Evolutionary conservation across 805 yeast species (phyloP).

Genomic region (Metschnikowia continentalis): DNA sequence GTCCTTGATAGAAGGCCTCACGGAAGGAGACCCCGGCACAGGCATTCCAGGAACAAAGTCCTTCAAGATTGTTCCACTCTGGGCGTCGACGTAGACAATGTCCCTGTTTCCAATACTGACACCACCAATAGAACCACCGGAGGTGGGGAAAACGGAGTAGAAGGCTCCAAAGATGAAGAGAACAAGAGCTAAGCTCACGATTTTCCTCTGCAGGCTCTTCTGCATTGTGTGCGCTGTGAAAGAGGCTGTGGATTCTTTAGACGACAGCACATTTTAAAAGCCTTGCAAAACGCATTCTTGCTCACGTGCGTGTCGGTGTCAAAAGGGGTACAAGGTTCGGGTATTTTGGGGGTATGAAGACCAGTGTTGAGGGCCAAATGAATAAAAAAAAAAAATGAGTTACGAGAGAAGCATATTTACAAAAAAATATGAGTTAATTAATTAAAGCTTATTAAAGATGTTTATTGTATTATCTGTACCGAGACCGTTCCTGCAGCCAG

Average conservation of each 20-base stretch:
- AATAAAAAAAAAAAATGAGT: too few relatives aligned
- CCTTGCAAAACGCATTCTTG: neutral
- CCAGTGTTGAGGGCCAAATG: neutral
- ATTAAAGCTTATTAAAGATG: too few relatives aligned
- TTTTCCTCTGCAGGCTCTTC: slow-evolving; percentile 4
- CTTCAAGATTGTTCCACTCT: slow-evolving; percentile 12
- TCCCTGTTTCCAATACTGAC: neutral
- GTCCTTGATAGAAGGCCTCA: slow-evolving; percentile 8
- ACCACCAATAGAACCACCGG: neutral
- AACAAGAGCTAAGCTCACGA: slow-evolving; percentile 4
- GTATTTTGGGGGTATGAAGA: too few relatives aligned
- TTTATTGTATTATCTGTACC: too few relatives aligned
- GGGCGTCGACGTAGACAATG: slow-evolving; percentile 16
- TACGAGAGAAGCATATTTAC: too few relatives aligned
- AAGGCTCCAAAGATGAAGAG: slow-evolving; percentile 1
- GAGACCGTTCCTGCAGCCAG: too few relatives aligned
- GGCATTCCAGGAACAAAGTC: slow-evolving; percentile 4
- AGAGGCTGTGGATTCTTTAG: neutral
- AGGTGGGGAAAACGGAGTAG: neutral
- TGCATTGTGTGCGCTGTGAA: neutral
- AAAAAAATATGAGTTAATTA: too few relatives aligned
- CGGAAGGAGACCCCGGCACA: neutral
- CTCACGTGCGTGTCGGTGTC: neutral
- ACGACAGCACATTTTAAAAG: neutral
- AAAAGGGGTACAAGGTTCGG: neutral